Percentiles rank a stretch among this genome's conserved stretches.
phyloP scores from a whole-genome alignment of 768 basidiomycete genomes.

The Hygrocybe coccinea region DNA sequence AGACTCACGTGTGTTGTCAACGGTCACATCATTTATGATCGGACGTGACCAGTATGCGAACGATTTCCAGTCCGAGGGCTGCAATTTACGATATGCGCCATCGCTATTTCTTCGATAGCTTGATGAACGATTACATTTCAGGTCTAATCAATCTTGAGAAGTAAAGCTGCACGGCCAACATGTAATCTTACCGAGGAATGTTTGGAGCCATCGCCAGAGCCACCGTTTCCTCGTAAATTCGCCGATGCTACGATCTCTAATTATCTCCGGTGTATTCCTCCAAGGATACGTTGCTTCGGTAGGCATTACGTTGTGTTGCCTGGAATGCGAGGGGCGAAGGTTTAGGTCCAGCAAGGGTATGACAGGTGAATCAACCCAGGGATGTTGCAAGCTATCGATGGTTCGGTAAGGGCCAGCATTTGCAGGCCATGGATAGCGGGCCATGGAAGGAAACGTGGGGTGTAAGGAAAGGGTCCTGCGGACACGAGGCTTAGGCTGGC shows the following conservation, averaged over 20 bases:
- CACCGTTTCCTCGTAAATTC: conserved; percentile 3
- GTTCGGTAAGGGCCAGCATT: conserved; percentile 17
- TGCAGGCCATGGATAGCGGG: conserved; percentile 9
- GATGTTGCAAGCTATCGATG: conserved; percentile 14
- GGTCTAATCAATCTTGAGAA: neutral
- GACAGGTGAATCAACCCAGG: conserved; percentile 18
- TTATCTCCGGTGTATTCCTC: neutral
- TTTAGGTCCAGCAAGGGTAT: neutral
- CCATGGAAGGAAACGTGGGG: neutral
- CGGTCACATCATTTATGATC: conserved; percentile 33
- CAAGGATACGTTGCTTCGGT: neutral
- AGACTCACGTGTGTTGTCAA: conserved; percentile 43
- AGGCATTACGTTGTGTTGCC: neutral
- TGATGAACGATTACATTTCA: neutral
- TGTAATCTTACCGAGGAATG: conserved; percentile 1
- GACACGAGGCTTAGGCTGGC: neutral
- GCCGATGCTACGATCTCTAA: neutral
- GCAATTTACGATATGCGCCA: conserved; percentile 4
- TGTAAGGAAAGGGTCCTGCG: neutral
- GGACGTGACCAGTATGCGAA: conserved; percentile 55
- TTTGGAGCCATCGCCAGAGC: conserved; percentile 10
- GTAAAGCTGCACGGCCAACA: neutral
- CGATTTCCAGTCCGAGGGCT: conserved; percentile 46
- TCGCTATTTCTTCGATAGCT: neutral
- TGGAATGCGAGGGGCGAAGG: neutral